phyloP scores from a whole-genome alignment of 208 protist genomes.

The Leishmania turanica region DNA sequence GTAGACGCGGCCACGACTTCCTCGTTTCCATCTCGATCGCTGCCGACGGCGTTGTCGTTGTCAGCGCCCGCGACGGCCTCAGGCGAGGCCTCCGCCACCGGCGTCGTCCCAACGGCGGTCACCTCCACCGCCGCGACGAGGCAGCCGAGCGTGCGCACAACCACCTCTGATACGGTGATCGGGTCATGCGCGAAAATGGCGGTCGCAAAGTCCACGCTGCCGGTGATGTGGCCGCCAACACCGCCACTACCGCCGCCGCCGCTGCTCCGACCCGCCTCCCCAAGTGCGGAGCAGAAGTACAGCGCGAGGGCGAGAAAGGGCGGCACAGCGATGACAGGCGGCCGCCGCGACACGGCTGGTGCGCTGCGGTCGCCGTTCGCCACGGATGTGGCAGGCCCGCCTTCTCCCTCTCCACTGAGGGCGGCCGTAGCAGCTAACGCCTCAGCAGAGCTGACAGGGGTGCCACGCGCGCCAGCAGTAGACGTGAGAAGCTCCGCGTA shows the following conservation, averaged over 20 bases:
- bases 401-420: neutral
- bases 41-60: neutral
- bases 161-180: slow-evolving; percentile 19
- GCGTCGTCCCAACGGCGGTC: neutral
- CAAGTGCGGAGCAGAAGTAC: slow-evolving; percentile 36
- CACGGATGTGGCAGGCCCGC: neutral
- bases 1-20: neutral
- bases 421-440: neutral
- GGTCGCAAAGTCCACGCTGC: slow-evolving; percentile 32
- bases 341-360: neutral
- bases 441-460: neutral
- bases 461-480: neutral
- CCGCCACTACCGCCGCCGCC: neutral
- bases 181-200: slow-evolving; percentile 30
- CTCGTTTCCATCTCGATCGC: neutral
- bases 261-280: slow-evolving; percentile 20
- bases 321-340: slow-evolving; percentile 32
- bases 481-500: slow-evolving; percentile 23
- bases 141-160: slow-evolving; percentile 22
- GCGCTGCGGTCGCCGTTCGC: neutral
- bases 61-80: neutral
- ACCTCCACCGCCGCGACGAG: slow-evolving; percentile 20
- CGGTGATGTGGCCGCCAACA: slow-evolving; percentile 11
- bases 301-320: slow-evolving; percentile 45
- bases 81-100: neutral